These are phyloP conservation scores for Teratosphaeriaceae sp. DNA, from an alignment of 2,329 filamentous ascomycete species.

Conservation along the genomic window DNA sequence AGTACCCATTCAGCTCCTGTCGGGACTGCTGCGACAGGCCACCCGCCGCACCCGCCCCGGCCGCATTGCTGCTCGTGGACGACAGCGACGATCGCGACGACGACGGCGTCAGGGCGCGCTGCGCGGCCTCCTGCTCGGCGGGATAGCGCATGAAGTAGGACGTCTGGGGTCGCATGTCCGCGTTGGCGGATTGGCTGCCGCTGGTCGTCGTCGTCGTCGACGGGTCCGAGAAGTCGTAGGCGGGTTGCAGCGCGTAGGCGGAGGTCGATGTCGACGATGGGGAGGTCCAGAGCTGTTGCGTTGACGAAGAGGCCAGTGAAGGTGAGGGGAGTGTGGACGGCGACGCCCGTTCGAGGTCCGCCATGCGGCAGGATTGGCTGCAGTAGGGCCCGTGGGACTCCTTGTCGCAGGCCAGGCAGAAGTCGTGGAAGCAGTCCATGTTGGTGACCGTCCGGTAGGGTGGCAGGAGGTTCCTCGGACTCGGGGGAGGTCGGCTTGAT, in stretches of 20 bases:
- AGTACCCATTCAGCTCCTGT: constrained; percentile 77
- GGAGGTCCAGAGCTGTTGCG: constrained; percentile 2
- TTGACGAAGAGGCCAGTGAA: constrained; percentile 31
- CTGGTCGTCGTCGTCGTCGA: too few relatives aligned
- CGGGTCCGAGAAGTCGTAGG: constrained; percentile 44
- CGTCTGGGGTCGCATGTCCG: constrained; percentile 2
- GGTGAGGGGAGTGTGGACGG: too few relatives aligned
- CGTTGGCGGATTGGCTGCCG: constrained; percentile 27
- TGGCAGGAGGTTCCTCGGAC: too few relatives aligned
- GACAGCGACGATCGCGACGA: constrained; percentile 79
- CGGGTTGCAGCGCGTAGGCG: constrained; percentile 12
- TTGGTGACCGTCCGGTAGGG: not conserved
- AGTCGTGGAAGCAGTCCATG: constrained; percentile 75
- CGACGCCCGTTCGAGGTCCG: constrained; percentile 76
- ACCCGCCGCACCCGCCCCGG: constrained; percentile 45
- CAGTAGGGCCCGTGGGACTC: constrained; percentile 83
- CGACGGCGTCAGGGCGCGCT: constrained; percentile 48
- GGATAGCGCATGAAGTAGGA: constrained; percentile 23
- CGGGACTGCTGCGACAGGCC: constrained; percentile 61
- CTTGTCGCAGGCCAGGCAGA: constrained; percentile 89
- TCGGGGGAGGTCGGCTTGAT: constrained; percentile 2
- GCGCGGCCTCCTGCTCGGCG: constrained; percentile 15
- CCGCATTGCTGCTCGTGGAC: constrained; percentile 58
- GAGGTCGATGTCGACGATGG: not conserved
- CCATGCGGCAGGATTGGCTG: constrained; percentile 82